Conservation (phyloP, 148 eudicot species). For the Vaccinium darrowii region DNA sequence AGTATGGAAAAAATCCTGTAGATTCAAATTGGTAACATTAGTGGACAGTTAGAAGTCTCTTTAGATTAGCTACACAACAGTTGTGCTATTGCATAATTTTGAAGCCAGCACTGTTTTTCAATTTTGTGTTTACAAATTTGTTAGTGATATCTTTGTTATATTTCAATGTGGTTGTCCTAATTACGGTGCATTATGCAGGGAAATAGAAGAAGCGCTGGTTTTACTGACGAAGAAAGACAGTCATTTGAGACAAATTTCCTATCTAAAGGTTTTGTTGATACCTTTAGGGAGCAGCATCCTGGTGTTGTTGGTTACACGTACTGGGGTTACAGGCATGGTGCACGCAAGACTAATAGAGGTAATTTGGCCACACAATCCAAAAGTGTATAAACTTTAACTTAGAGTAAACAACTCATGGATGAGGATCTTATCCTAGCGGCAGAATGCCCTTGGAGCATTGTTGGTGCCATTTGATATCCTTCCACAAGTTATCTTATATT, state of each 20-base stretch:
- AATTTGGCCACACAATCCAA: constrained; percentile 6
- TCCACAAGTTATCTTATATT: neutral
- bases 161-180: neutral
- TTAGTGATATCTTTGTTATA: neutral
- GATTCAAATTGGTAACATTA: neutral
- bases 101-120: neutral
- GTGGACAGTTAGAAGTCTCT: neutral
- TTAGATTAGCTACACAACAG: neutral
- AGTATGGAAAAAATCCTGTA: neutral
- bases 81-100: neutral
- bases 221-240: constrained; percentile 86
- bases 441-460: neutral
- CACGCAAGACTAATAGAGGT: constrained; percentile 88
- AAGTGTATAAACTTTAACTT: neutral
- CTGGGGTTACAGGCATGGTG: constrained; percentile 94
- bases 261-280: constrained; percentile 79
- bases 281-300: constrained; percentile 87
- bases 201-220: constrained; percentile 93
- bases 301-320: constrained; percentile 87
- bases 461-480: neutral
- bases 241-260: constrained; percentile 76
- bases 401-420: neutral
- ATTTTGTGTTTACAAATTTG: neutral
- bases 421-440: neutral
- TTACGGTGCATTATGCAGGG: constrained; percentile 46